Percentiles rank a stretch among this genome's conserved stretches.
These are phyloP conservation scores for Pisolithus orientalis DNA, from an alignment of 768 basidiomycete genomes.

Conservation along the genomic window DNA sequence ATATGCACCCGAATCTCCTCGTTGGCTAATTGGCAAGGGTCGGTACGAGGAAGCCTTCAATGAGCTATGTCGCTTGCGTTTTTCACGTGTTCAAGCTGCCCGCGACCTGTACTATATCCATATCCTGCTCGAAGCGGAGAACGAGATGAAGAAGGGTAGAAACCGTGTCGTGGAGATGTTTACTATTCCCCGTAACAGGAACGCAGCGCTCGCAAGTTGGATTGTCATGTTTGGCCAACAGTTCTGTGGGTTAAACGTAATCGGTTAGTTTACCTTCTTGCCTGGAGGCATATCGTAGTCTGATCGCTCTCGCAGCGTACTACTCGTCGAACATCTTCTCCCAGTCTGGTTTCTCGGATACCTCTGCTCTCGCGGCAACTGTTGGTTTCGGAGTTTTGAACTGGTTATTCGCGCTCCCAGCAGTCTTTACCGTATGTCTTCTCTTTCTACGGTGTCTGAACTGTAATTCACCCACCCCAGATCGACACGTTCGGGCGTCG, in stretches of 20 bases:
- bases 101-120: constrained; percentile 63
- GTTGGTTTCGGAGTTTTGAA: constrained; percentile 65
- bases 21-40: constrained; percentile 35
- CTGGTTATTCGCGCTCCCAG: constrained; percentile 28
- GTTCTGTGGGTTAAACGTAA: constrained; percentile 78
- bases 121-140: constrained; percentile 42
- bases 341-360: constrained; percentile 46
- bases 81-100: constrained; percentile 69
- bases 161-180: constrained; percentile 65
- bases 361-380: constrained; percentile 55
- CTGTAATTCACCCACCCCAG: constrained; percentile 25
- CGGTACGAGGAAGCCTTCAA: constrained; percentile 63
- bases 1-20: constrained; percentile 55
- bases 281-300: not conserved
- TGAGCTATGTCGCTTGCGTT: constrained; percentile 61
- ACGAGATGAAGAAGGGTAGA: constrained; percentile 46
- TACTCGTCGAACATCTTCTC: constrained; percentile 71
- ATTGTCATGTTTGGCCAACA: constrained; percentile 67
- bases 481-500: constrained; percentile 76
- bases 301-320: not conserved
- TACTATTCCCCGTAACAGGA: constrained; percentile 65
- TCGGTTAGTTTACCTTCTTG: constrained; percentile 16
- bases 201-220: constrained; percentile 38
- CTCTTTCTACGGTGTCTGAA: constrained; percentile 12
- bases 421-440: constrained; percentile 45